Conservation (phyloP, 176 grass and related monocot species). For the Bolboschoenus planiculmis region DNA sequence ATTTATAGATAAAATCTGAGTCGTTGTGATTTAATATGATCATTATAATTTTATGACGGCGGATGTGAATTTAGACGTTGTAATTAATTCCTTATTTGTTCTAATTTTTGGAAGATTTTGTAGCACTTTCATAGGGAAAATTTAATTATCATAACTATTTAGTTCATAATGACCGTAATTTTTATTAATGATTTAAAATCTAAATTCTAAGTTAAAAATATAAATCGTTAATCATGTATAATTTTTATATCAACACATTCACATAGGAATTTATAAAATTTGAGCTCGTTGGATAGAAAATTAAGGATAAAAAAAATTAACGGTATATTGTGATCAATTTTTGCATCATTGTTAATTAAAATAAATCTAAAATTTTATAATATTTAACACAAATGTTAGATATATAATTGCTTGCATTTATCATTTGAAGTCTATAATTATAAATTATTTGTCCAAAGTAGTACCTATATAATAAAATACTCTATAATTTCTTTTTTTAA, state of each 20-base stretch:
- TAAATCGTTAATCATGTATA: background rate
- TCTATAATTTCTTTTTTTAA: too few relatives aligned
- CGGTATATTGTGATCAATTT: background rate
- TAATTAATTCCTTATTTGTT: background rate
- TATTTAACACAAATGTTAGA: too few relatives aligned
- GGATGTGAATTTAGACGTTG: too few relatives aligned
- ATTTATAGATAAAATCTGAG: too few relatives aligned
- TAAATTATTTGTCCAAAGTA: too few relatives aligned
- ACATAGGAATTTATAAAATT: background rate
- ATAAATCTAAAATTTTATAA: background rate
- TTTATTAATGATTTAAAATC: background rate
- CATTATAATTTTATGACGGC: too few relatives aligned
- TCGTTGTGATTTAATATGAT: too few relatives aligned
- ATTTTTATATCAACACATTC: background rate
- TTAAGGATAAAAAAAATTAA: background rate
- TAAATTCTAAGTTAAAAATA: background rate
- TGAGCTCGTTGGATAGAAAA: background rate
- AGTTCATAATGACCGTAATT: background rate
- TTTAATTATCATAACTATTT: background rate
- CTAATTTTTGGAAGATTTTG: background rate
- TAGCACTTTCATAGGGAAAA: too few relatives aligned
- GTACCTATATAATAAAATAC: too few relatives aligned
- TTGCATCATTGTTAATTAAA: background rate
- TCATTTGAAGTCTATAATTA: too few relatives aligned
- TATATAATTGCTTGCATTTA: too few relatives aligned